A percentile compares a stretch with the other conserved stretches of the same genome.
Conservation (phyloP, 768 basidiomycete species). For the Boletellus sp. region DNA sequence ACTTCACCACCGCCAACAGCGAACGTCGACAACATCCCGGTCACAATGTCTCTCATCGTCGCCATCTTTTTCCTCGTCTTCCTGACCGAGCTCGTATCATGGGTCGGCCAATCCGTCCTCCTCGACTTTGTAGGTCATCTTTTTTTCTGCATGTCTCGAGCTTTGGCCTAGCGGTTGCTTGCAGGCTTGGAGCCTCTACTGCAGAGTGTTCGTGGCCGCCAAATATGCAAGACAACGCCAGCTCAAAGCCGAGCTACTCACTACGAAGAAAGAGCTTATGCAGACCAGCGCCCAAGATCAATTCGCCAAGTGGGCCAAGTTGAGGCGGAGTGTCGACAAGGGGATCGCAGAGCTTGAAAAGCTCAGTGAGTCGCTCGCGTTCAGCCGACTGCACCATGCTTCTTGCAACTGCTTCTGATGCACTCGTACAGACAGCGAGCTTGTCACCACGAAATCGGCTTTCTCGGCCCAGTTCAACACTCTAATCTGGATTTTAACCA, state of each 20-base stretch:
- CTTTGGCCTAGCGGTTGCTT: conserved; percentile 2
- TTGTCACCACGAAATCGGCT: conserved; percentile 52
- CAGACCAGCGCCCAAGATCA: conserved; percentile 95
- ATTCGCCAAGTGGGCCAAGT: conserved; percentile 97
- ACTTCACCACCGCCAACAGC: not conserved
- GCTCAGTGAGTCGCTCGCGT: conserved; percentile 60
- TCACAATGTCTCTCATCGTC: conserved; percentile 70
- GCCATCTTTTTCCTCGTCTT: conserved; percentile 82
- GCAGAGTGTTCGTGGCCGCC: conserved; percentile 58
- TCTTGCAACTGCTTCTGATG: not conserved
- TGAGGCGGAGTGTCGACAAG: conserved; percentile 88
- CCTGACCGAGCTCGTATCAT: conserved; percentile 77
- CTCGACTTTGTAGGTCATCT: conserved; percentile 64
- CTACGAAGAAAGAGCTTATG: conserved; percentile 78
- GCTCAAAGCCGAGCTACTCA: conserved; percentile 78
- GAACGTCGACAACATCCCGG: not conserved
- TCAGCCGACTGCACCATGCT: not conserved
- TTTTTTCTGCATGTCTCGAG: conserved; percentile 1
- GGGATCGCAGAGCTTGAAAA: conserved; percentile 87
- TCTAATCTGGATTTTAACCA: conserved; percentile 79
- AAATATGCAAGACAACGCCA: conserved; percentile 55
- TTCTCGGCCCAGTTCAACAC: conserved; percentile 73
- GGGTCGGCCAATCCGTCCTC: conserved; percentile 85
- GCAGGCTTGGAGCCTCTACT: conserved; percentile 75
- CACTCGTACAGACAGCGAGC: conserved; percentile 56